These are phyloP conservation scores for Isoetes taiwanensis DNA, from an alignment of 75 land plant genomes.

Conservation along the genomic window DNA sequence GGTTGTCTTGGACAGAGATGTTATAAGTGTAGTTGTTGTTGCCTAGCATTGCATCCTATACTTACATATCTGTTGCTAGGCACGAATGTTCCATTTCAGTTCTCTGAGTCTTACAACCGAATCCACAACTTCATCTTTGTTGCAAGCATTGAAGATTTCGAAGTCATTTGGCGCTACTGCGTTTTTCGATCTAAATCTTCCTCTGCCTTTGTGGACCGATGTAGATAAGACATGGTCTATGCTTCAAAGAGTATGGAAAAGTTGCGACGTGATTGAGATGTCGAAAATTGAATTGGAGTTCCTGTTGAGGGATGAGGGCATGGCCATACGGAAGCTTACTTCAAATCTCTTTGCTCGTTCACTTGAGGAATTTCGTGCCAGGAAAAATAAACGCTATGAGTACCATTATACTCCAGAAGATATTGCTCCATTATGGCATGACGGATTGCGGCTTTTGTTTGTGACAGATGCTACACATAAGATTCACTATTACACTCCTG, in stretches of 20 bases:
- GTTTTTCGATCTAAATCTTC: slow-evolving; percentile 83
- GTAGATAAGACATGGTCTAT: slow-evolving; percentile 40
- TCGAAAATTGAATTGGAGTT: slow-evolving; percentile 89
- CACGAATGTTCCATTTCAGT: slow-evolving; percentile 78
- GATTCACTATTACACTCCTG: slow-evolving; percentile 76
- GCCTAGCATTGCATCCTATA: too few species aligned
- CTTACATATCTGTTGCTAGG: slow-evolving; percentile 27
- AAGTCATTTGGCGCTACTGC: slow-evolving; percentile 40
- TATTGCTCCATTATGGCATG: slow-evolving; percentile 79
- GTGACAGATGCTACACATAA: slow-evolving; percentile 84
- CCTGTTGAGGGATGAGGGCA: slow-evolving; percentile 45
- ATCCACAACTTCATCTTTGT: slow-evolving; percentile 46
- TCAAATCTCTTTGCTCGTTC: slow-evolving; percentile 11
- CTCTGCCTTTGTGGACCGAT: slow-evolving; percentile 76
- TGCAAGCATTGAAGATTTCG: slow-evolving; percentile 44
- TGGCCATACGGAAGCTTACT: not conserved
- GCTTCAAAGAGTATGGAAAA: slow-evolving; percentile 51
- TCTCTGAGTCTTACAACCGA: slow-evolving; percentile 52
- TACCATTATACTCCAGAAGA: slow-evolving; percentile 82
- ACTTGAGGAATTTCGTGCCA: slow-evolving; percentile 10
- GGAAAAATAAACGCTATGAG: slow-evolving; percentile 20
- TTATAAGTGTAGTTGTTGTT: slow-evolving; percentile 2
- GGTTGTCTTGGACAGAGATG: too few species aligned
- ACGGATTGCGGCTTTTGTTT: slow-evolving; percentile 54
- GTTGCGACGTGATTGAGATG: slow-evolving; percentile 63